Evolutionary conservation across 768 basidiomycete species (phyloP).

Genomic region (Gautieria morchelliformis): DNA sequence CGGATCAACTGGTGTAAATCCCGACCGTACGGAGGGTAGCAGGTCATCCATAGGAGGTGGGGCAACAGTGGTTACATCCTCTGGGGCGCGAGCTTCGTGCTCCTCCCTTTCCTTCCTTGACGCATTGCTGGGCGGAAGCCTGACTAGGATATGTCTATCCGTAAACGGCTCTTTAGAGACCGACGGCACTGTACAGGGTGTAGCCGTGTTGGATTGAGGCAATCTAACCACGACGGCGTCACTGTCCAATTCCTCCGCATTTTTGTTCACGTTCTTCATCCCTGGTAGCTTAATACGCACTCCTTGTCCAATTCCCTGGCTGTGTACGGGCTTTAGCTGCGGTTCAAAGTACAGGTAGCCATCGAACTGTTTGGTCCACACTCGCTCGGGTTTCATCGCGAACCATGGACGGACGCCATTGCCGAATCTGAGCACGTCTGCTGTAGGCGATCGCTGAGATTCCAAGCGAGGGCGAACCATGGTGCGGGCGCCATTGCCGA

Average conservation of each 20-base stretch:
- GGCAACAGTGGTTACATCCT: conserved; percentile 1
- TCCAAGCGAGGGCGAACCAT: background rate
- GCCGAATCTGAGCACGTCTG: conserved; percentile 4
- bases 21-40: background rate
- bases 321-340: conserved; percentile 46
- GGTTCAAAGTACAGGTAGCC: conserved; percentile 60
- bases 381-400: conserved; percentile 64
- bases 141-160: conserved; percentile 29
- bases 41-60: background rate
- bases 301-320: conserved; percentile 33
- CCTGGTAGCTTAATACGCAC: conserved; percentile 61
- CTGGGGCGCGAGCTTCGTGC: background rate
- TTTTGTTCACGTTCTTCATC: background rate
- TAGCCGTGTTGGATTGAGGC: background rate
- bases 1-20: background rate
- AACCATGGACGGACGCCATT: conserved; percentile 51
- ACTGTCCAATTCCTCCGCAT: background rate
- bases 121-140: background rate
- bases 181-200: background rate
- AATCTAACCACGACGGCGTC: conserved; percentile 7
- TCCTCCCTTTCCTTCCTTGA: background rate
- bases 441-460: background rate
- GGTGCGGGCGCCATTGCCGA: conserved; percentile 30
- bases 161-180: background rate
- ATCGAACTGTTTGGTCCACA: conserved; percentile 81